These are phyloP conservation scores for baker's yeast (Saccharomyces cerevisiae) DNA, from an alignment of 805 yeast genomes.

Conservation along the genomic window DNA sequence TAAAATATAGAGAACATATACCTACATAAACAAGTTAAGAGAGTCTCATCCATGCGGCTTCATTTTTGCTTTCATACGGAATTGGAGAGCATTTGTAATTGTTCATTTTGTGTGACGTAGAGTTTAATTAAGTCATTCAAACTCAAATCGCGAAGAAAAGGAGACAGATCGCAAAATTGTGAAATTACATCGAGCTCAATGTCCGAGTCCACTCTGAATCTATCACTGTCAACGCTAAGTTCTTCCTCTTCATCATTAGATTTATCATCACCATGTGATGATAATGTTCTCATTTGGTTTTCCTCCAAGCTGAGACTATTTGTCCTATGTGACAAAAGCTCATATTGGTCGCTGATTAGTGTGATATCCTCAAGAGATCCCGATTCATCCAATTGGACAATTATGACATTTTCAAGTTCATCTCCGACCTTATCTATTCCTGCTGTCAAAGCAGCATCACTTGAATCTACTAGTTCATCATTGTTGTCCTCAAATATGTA, in stretches of 20 bases:
- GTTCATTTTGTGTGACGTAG: conserved; percentile 24
- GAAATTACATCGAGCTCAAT: conserved; percentile 24
- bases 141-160: conserved; percentile 9
- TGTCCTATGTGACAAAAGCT: conserved; percentile 15
- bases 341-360: conserved; percentile 23
- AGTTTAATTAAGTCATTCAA: conserved; percentile 18
- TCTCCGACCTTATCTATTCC: conserved; percentile 6
- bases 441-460: background rate
- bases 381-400: conserved; percentile 17
- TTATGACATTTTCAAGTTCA: conserved; percentile 22
- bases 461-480: conserved; percentile 4
- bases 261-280: background rate
- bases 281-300: background rate
- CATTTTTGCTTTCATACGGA: conserved; percentile 7
- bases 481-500: conserved; percentile 29
- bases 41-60: background rate
- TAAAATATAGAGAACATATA: background rate
- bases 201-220: conserved; percentile 3
- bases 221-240: background rate
- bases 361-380: conserved; percentile 16
- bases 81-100: conserved; percentile 17
- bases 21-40: background rate
- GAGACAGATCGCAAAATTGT: conserved; percentile 16
- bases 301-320: background rate
- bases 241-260: background rate